Evolutionary conservation across 331 rosid species (phyloP).

Genomic region (Rhamnella rubrinervis): DNA sequence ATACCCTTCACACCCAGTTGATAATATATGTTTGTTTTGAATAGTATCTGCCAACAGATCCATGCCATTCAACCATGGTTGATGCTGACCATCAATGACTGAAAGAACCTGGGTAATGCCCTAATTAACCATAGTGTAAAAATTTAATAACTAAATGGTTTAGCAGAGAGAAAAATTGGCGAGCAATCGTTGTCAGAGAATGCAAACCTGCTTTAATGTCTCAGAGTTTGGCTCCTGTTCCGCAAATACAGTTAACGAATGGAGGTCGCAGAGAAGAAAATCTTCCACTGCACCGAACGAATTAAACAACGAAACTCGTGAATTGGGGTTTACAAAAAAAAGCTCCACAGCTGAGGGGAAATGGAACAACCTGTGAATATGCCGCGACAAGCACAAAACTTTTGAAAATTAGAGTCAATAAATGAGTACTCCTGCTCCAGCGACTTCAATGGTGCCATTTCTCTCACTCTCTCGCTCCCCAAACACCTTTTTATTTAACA

Average conservation of each 20-base stretch:
- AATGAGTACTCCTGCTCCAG: slow-evolving; percentile 54
- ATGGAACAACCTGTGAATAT: slow-evolving; percentile 53
- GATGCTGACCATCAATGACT: slow-evolving; percentile 34
- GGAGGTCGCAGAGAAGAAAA: slow-evolving; percentile 55
- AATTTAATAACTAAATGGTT: not conserved
- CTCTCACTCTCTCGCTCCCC: slow-evolving; percentile 2
- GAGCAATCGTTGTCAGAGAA: not conserved
- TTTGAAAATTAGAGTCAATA: slow-evolving; percentile 54
- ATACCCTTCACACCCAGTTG: slow-evolving; percentile 76
- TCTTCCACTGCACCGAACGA: slow-evolving; percentile 55
- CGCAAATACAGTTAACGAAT: slow-evolving; percentile 42
- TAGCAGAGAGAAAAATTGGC: not conserved
- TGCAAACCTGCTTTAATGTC: slow-evolving; percentile 49
- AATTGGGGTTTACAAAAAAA: not conserved
- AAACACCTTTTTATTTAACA: no score
- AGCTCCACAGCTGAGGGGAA: not conserved
- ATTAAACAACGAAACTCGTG: slow-evolving; percentile 1
- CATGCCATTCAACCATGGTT: slow-evolving; percentile 49
- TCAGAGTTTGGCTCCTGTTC: slow-evolving; percentile 41
- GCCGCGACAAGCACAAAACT: slow-evolving; percentile 59
- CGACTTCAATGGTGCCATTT: slow-evolving; percentile 75
- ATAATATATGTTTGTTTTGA: slow-evolving; percentile 33
- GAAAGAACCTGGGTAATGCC: slow-evolving; percentile 42
- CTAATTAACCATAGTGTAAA: slow-evolving; percentile 23
- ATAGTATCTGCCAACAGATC: slow-evolving; percentile 44